Conservation (phyloP, 768 basidiomycete genomes). For the Collybiopsis confluens region DNA sequence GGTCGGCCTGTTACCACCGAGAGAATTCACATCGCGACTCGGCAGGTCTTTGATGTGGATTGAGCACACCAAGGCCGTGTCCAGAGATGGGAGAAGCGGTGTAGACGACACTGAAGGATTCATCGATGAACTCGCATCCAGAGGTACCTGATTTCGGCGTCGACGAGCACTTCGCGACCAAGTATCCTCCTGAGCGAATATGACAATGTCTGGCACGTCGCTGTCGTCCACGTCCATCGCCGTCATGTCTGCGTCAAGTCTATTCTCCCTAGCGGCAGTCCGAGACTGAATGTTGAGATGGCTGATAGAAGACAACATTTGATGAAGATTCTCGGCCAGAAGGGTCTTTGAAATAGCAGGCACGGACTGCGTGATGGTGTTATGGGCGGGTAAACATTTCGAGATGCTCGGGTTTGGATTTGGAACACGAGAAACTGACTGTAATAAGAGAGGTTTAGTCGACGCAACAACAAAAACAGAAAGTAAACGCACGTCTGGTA, state of each 20-base stretch:
- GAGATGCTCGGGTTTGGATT: slow-evolving; percentile 41
- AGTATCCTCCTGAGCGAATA: slow-evolving; percentile 36
- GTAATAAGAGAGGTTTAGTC: background rate
- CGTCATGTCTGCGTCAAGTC: background rate
- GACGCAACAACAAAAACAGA: too few species aligned
- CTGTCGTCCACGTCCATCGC: slow-evolving; percentile 13
- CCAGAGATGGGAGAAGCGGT: background rate
- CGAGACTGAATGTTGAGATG: slow-evolving; percentile 11
- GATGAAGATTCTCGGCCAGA: slow-evolving; percentile 18
- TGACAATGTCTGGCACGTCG: slow-evolving; percentile 16
- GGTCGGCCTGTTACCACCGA: slow-evolving; percentile 4
- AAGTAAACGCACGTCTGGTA: slow-evolving; percentile 63
- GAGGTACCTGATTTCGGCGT: slow-evolving; percentile 26
- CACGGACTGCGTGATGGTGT: slow-evolving; percentile 45
- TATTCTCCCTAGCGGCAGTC: background rate
- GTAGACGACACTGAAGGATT: background rate
- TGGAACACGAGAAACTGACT: slow-evolving; percentile 30
- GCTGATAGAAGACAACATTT: slow-evolving; percentile 30
- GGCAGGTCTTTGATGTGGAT: slow-evolving; percentile 11
- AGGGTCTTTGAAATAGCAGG: slow-evolving; percentile 9
- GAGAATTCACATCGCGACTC: background rate
- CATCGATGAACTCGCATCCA: background rate
- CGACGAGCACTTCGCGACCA: slow-evolving; percentile 71
- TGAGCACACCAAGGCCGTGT: slow-evolving; percentile 16
- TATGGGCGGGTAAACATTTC: slow-evolving; percentile 52